Evolutionary conservation across 495 filamentous ascomycete species (phyloP).

Genomic region (Parathielavia appendiculata): DNA sequence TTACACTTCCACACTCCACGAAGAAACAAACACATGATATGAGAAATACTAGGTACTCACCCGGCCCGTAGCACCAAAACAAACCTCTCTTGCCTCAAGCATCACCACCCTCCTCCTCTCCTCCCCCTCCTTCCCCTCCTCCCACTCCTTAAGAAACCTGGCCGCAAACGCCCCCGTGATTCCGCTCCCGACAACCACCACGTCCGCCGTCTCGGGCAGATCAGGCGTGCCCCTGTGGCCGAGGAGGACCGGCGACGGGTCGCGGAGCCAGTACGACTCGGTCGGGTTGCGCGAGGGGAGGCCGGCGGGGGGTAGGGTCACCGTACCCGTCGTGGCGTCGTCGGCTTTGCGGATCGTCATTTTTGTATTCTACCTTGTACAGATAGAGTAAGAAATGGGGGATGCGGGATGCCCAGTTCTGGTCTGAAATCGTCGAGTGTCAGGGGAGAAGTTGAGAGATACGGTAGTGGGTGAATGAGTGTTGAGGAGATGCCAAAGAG

Average conservation of each 20-base stretch:
- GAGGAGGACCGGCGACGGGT: conserved; percentile 51
- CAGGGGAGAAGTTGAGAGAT: background rate
- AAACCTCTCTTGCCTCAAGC: conserved; percentile 73
- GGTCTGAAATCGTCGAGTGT: no score
- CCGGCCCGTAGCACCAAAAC: conserved; percentile 75
- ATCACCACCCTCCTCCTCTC: conserved; percentile 54
- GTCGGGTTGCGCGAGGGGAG: conserved; percentile 54
- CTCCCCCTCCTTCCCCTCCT: conserved; percentile 34
- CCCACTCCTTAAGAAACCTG: conserved; percentile 51
- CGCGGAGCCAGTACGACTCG: conserved; percentile 67
- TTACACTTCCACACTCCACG: background rate
- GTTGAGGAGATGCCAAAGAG: background rate
- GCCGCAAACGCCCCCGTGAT: conserved; percentile 67
- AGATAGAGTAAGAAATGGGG: background rate
- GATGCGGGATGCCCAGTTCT: no score
- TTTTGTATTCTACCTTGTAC: background rate
- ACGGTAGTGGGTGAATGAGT: background rate
- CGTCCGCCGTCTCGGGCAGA: conserved; percentile 58
- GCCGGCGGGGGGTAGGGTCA: conserved; percentile 31
- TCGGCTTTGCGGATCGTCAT: conserved; percentile 10
- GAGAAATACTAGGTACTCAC: conserved; percentile 35
- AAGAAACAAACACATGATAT: background rate
- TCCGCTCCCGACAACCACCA: conserved; percentile 66
- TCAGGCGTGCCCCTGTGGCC: conserved; percentile 56
- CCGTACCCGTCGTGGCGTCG: background rate